Percentiles rank a stretch among this genome's conserved stretches.
These are phyloP conservation scores for Maudiozyma saulgeensis DNA, from an alignment of 805 yeast genomes.

Conservation along the genomic window DNA sequence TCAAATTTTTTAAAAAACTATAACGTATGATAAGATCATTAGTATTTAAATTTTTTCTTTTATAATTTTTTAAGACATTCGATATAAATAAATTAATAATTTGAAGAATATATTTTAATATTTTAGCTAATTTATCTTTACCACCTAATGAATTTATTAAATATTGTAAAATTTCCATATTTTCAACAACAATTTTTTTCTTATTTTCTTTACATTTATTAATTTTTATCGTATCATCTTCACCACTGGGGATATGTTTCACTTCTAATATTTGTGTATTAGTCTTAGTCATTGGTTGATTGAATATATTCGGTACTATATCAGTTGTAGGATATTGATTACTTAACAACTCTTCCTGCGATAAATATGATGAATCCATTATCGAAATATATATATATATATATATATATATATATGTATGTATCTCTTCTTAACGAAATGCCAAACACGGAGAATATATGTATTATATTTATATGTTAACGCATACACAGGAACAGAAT, in stretches of 20 bases:
- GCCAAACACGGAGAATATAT: background rate
- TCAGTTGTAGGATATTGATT: background rate
- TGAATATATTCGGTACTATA: background rate
- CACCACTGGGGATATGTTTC: background rate
- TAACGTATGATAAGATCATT: background rate
- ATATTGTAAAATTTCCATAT: constrained; percentile 3
- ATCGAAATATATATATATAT: background rate
- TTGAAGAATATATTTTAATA: constrained; percentile 50
- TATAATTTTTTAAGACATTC: background rate
- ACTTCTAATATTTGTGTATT: background rate
- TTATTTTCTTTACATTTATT: background rate
- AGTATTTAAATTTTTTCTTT: background rate
- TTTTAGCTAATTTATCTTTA: constrained; percentile 62
- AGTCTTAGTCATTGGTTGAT: background rate
- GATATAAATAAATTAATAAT: constrained; percentile 31
- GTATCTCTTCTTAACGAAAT: too few relatives aligned
- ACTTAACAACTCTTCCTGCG: background rate
- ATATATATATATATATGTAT: too few relatives aligned
- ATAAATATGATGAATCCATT: background rate
- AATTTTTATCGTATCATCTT: background rate
- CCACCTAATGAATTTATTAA: constrained; percentile 34
- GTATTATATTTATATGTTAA: too few relatives aligned
- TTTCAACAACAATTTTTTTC: background rate
- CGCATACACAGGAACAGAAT: too few relatives aligned
- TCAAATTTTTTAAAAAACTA: constrained; percentile 3